phyloP scores from a whole-genome alignment of 2,329 filamentous ascomycete genomes.

The Mariannaea elegans region DNA sequence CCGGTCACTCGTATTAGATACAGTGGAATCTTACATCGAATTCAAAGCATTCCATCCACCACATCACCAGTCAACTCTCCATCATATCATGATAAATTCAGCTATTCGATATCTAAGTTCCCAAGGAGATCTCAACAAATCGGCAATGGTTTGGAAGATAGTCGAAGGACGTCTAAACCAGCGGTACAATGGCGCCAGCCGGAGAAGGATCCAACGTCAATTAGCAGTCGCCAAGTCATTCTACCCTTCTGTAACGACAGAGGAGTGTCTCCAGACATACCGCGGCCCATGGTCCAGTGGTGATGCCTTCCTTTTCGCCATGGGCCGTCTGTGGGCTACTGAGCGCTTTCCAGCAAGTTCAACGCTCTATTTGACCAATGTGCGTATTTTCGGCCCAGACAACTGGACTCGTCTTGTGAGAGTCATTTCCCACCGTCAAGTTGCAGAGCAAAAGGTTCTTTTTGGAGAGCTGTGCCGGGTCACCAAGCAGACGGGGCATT shows the following conservation, averaged over 20 bases:
- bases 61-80: background rate
- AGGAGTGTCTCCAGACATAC: conserved; percentile 9
- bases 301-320: conserved; percentile 9
- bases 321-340: conserved; percentile 9
- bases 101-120: background rate
- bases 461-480: background rate
- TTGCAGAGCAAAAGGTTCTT: background rate
- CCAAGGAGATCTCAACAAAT: background rate
- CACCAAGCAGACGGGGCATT: conserved; percentile 9
- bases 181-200: background rate
- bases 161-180: background rate
- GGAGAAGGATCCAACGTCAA: background rate
- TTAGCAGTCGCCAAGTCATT: conserved; percentile 12
- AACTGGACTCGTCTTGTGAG: conserved; percentile 3
- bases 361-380: background rate
- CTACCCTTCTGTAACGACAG: background rate
- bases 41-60: background rate
- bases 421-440: background rate
- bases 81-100: conserved; percentile 2
- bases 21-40: conserved; percentile 2
- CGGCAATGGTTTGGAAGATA: background rate
- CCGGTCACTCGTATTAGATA: background rate
- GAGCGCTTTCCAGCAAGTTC: background rate
- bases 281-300: background rate
- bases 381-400: background rate